Evolutionary conservation across 2,329 filamentous ascomycete genomes (phyloP).

Genomic region (Xylariales sp.): DNA sequence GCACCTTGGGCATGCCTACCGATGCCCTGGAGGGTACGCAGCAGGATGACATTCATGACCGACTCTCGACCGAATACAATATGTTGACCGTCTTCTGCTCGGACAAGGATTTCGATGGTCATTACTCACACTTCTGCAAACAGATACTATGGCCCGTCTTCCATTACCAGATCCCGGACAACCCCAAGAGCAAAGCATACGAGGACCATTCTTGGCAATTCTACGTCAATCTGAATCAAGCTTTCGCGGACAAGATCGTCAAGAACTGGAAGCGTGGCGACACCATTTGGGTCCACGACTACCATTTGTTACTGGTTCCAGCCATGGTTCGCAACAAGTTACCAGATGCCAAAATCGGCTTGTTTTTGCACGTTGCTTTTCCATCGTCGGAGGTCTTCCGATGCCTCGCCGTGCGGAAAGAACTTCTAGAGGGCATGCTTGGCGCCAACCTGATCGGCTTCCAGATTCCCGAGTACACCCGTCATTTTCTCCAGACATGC

Average conservation of each 20-base stretch:
- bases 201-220: conserved; percentile 96
- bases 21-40: conserved; percentile 72
- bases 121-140: conserved; percentile 96
- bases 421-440: conserved; percentile 87
- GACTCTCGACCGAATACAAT: conserved; percentile 73
- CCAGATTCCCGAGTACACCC: conserved; percentile 87
- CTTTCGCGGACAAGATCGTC: conserved; percentile 85
- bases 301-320: conserved; percentile 85
- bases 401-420: conserved; percentile 79
- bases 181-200: conserved; percentile 97
- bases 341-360: conserved; percentile 90
- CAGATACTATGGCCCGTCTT: conserved; percentile 97
- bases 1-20: conserved; percentile 89
- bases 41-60: conserved; percentile 77
- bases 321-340: conserved; percentile 84
- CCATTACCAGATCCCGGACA: conserved; percentile 96
- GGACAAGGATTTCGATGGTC: conserved; percentile 89
- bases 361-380: conserved; percentile 93
- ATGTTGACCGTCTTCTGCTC: conserved; percentile 80
- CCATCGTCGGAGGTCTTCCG: conserved; percentile 95
- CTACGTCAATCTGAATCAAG: conserved; percentile 88
- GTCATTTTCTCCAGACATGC: conserved; percentile 94
- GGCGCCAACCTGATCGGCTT: conserved; percentile 91
- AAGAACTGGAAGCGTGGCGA: conserved; percentile 92
- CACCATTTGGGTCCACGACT: conserved; percentile 92